phyloP scores from a whole-genome alignment of 1,139 yeast species.

The Blastobotrys ciferrii region DNA sequence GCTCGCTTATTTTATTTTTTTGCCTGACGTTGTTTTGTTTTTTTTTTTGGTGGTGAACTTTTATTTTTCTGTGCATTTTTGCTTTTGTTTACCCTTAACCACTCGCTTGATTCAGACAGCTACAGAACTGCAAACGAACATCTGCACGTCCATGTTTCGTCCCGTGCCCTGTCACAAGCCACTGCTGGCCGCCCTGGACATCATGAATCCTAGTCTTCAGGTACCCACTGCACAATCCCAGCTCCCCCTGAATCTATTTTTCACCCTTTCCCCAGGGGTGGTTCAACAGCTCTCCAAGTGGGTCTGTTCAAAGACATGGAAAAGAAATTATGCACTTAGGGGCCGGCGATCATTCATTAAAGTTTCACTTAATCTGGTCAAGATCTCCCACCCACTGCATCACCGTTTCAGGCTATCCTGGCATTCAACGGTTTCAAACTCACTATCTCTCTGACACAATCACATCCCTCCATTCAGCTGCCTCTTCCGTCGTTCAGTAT shows the following conservation, averaged over 20 bases:
- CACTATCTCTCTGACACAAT: neutral
- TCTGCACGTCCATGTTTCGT: neutral
- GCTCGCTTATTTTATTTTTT: neutral
- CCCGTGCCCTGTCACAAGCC: neutral
- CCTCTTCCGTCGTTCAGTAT: neutral
- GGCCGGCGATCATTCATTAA: neutral
- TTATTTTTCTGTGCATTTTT: neutral
- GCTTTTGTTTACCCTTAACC: neutral
- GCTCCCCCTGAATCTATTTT: neutral
- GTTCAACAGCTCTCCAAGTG: neutral
- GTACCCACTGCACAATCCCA: too few relatives aligned
- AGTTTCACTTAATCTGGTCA: slow-evolving; percentile 3
- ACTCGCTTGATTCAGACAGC: neutral
- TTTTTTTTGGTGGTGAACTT: neutral
- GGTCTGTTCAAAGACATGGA: neutral
- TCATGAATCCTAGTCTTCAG: too few relatives aligned
- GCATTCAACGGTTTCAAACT: slow-evolving; percentile 7
- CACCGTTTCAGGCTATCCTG: slow-evolving; percentile 8
- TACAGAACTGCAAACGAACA: neutral
- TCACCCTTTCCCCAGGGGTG: neutral
- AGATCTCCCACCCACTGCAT: slow-evolving; percentile 7
- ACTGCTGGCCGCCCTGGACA: neutral
- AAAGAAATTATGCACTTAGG: neutral
- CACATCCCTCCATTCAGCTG: slow-evolving; percentile 2
- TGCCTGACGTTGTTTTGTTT: neutral